phyloP scores from a whole-genome alignment of 176 grass and related monocot species.

The Metroxylon sagu region DNA sequence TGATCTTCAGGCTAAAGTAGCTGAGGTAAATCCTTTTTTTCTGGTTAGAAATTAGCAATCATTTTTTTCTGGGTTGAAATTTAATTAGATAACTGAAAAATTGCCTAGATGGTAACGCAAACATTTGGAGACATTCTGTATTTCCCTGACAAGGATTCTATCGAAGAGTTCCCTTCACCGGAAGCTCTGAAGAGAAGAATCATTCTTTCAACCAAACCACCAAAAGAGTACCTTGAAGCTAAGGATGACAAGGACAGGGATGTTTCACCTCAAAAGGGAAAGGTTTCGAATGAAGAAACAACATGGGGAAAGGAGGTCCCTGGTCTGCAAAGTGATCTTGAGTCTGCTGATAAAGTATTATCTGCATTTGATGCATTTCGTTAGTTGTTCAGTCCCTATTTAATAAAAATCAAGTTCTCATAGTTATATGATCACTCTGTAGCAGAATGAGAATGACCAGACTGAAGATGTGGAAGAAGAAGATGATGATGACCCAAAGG shows the following conservation, averaged over 20 bases:
- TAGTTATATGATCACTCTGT: neutral
- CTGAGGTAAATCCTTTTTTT: conserved; percentile 61
- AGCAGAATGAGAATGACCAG: conserved; percentile 33
- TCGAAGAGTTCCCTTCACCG: conserved; percentile 16
- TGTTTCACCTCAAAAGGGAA: neutral
- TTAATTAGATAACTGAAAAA: neutral
- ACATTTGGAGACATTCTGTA: conserved; percentile 16
- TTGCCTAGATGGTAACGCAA: conserved; percentile 5
- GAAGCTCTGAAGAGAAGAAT: conserved; percentile 12
- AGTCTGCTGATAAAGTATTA: conserved; percentile 1
- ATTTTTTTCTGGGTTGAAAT: neutral
- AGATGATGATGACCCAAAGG: conserved; percentile 29
- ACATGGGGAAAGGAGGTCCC: conserved; percentile 15
- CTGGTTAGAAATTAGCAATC: neutral
- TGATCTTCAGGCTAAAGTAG: conserved; percentile 92
- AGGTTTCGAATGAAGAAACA: conserved; percentile 2
- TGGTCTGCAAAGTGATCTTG: conserved; percentile 1
- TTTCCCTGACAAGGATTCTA: conserved; percentile 8
- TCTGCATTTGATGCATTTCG: conserved; percentile 2
- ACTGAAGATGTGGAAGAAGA: conserved; percentile 24
- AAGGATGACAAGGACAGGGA: conserved; percentile 2
- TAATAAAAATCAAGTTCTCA: conserved; percentile 18
- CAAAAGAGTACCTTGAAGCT: conserved; percentile 17
- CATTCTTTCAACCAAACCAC: conserved; percentile 20
- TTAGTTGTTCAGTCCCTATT: neutral